Percentiles rank a stretch among this genome's conserved stretches.
Conservation (phyloP, 129 eudicot genomes). For the Ambrosia artemisiifolia region DNA sequence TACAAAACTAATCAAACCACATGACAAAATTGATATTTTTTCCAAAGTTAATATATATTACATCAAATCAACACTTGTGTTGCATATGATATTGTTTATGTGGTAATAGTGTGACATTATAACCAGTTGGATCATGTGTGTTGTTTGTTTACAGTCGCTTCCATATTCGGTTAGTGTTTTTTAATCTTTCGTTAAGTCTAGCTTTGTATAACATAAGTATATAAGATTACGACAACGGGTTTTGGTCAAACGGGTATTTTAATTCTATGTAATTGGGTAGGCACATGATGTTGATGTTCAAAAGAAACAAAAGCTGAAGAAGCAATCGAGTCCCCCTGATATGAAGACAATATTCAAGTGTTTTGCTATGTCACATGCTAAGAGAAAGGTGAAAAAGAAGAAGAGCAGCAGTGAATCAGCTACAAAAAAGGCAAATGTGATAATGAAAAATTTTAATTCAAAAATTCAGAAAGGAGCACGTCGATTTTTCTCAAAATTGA, state of each 20-base stretch:
- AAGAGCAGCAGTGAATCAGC: slow-evolving; percentile 12
- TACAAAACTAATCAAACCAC: too few relatives aligned
- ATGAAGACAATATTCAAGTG: slow-evolving; percentile 31
- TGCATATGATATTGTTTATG: too few relatives aligned
- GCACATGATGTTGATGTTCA: slow-evolving; percentile 1
- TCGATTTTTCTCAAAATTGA: slow-evolving; percentile 23
- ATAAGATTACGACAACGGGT: too few relatives aligned
- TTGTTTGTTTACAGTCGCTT: too few relatives aligned
- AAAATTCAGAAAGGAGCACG: slow-evolving; percentile 28
- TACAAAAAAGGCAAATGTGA: slow-evolving; percentile 23
- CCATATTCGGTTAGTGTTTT: too few relatives aligned
- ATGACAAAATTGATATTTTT: too few relatives aligned
- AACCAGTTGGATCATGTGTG: too few relatives aligned
- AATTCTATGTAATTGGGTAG: slow-evolving; percentile 4
- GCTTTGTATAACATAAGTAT: too few relatives aligned
- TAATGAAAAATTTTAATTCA: slow-evolving; percentile 27
- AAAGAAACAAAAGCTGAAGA: slow-evolving; percentile 26
- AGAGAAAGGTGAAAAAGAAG: slow-evolving; percentile 25
- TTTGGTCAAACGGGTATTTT: background rate
- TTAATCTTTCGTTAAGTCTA: too few relatives aligned
- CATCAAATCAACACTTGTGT: too few relatives aligned
- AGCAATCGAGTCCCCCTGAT: slow-evolving; percentile 11
- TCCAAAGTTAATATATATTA: too few relatives aligned
- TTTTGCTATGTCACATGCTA: slow-evolving; percentile 22
- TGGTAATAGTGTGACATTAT: too few relatives aligned